Evolutionary conservation across 2,329 filamentous ascomycete genomes (phyloP).

Genomic region (Nothomitra cinnamomea): DNA sequence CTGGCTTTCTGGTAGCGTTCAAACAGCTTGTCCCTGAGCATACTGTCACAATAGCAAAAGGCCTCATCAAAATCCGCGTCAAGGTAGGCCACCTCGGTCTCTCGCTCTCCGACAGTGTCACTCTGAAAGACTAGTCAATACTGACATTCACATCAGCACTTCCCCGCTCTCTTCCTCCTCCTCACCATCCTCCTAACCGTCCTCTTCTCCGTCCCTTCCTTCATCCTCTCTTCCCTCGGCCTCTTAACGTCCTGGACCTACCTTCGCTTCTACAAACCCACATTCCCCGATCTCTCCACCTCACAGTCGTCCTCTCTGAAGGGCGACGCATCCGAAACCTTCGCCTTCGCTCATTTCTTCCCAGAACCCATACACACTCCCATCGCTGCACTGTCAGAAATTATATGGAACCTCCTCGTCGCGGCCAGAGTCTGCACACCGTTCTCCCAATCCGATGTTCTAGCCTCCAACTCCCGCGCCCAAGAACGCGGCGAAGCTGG

Average conservation of each 20-base stretch:
- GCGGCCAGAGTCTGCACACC: constrained; percentile 64
- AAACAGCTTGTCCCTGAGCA: constrained; percentile 96
- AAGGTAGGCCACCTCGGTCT: constrained; percentile 2
- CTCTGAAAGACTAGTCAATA: constrained; percentile 22
- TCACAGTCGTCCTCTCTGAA: constrained; percentile 41
- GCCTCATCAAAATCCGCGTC: constrained; percentile 76
- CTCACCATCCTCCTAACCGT: constrained; percentile 52
- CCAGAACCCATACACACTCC: constrained; percentile 67
- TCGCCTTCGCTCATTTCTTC: constrained; percentile 92
- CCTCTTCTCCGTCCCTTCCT: constrained; percentile 53
- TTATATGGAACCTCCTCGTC: constrained; percentile 59
- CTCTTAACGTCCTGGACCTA: constrained; percentile 89
- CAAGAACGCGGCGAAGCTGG: constrained; percentile 44
- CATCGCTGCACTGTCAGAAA: constrained; percentile 54
- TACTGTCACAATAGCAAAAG: constrained; percentile 84
- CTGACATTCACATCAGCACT: constrained; percentile 26
- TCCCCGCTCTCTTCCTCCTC: constrained; percentile 58
- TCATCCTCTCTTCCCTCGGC: constrained; percentile 64
- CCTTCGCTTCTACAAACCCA: constrained; percentile 80
- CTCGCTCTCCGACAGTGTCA: too few relatives aligned
- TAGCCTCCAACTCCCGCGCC: constrained; percentile 54
- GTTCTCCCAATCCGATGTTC: constrained; percentile 67
- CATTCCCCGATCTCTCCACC: constrained; percentile 35
- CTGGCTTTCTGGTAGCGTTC: constrained; percentile 88
- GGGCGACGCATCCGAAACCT: constrained; percentile 90